Evolutionary conservation across 2,329 filamentous ascomycete species (phyloP), one percentile per base, ranked within the genome.

Genomic region (Paecilomyces formosus): DNA sequence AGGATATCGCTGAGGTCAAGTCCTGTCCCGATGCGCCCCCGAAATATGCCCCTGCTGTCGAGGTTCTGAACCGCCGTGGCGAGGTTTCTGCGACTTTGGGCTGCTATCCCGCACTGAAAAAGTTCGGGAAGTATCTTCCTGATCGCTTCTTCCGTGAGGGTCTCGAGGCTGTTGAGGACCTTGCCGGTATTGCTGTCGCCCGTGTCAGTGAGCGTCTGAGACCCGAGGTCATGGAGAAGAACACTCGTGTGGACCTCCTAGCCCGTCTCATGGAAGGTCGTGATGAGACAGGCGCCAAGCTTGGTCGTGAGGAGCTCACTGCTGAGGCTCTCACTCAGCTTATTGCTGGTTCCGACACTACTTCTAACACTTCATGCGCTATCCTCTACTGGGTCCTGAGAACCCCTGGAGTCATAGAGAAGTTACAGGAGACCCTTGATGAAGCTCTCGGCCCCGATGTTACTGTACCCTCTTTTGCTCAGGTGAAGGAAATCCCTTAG

Each of bases 311-410:
- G 65, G 92, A 96, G 71, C 80, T 96, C 56, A 95, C 90, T 0
- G 91, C 91, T 35, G 92, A 96, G 76, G 92, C 92, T 0, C 78
- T 96, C 26, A 96, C 92, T 0, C 92, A 96, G 73, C 82, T 96
- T 50, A 96, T 89, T 66, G 85, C 87, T 30, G 87, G 86, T 67
- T 84, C 84, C 21, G 87, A 89, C 62, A 77, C 80, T 2, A 87
- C 88, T 15, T 85, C 80, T 62, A 90, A 87, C 72, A 90, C 92
- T 0, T 88, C 88, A 2, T 96, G 92, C 68, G 91, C 91, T 0
- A 81, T 96, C 39, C 81, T 96, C 0, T 96, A 87, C 77, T 89
- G 92, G 78, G 85, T 85, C 30, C 78, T 87, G 3, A 79, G 81
- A 49, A 88, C 88, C 1, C 88, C 89, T 0, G 80, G 86, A 1